Base-by-base conservation (phyloP, 2,329 filamentous ascomycete genomes). In the Fusarium chaquense region DNA sequence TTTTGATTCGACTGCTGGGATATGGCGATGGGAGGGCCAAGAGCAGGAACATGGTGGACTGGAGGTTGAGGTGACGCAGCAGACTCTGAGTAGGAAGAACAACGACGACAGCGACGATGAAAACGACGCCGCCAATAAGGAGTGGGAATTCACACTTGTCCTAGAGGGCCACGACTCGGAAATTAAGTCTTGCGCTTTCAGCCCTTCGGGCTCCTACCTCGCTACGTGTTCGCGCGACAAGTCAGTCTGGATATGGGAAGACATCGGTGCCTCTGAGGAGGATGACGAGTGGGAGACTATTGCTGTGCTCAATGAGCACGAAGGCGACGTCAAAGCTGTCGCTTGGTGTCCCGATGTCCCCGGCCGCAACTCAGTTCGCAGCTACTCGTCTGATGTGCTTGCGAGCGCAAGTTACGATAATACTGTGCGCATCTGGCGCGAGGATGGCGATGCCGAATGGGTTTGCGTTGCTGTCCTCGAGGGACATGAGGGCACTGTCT, bases 221-320 rank as follows among this genome's bases (percentile, higher is more conserved):
- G 96, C 96, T 8, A 98, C 94, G 0, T 98, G 94, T 80, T 92
- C 90, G 55, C 87, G 96, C 50, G 96, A 99, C 79, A 98, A 98
- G 83, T 92, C 89, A 18, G 93, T 98, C 20, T 99, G 96, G 96
- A 93, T 99, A 74, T 99, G 96, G 96, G 96, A 99, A 81, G 96
- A 98, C 78, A 87, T 98, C 56, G 87, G 88, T 40, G 81, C 82
- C 11, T 82, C 83, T 58, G 91, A 92, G 71, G 92, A 91, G 18
- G 94, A 97, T 58, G 95, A 97, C 78, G 96, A 98, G 78, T 98
- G 94, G 83, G 96, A 99, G 85, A 98, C 96, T 3, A 90, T 98
- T 18, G 96, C 95, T 0, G 95, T 98, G 55, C 85, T 98, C 75
- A 93, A 93, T 80, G 96, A 98, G 81, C 96, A 99, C 78, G 92